phyloP scores from a whole-genome alignment of 352 stramenopile species.

The Phytophthora pseudosyringae region DNA sequence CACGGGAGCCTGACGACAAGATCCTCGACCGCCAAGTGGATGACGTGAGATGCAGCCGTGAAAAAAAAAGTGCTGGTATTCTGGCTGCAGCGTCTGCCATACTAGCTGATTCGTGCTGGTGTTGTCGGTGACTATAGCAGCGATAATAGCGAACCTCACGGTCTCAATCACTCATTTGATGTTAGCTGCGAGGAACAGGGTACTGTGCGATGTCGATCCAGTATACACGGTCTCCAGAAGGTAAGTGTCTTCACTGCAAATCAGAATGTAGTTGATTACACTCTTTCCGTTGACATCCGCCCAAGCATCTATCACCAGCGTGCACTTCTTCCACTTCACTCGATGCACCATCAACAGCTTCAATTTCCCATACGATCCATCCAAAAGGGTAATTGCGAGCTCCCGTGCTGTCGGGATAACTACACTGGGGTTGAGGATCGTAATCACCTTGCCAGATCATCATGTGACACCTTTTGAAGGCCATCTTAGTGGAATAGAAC shows the following conservation, averaged over 20 bases:
- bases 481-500: slow-evolving; percentile 12
- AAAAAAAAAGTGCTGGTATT: neutral
- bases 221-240: slow-evolving; percentile 14
- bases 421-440: neutral
- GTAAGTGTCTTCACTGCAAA: neutral
- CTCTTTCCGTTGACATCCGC: slow-evolving; percentile 9
- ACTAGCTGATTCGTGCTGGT: neutral
- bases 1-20: slow-evolving; percentile 2
- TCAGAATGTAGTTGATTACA: slow-evolving; percentile 10
- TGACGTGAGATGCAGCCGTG: slow-evolving; percentile 16
- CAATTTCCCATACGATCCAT: neutral
- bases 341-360: neutral
- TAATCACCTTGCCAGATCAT: neutral
- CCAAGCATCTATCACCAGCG: slow-evolving; percentile 4
- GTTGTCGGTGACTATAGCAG: slow-evolving; percentile 15
- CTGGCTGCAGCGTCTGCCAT: neutral
- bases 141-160: neutral
- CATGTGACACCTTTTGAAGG: slow-evolving; percentile 8
- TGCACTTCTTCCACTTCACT: neutral
- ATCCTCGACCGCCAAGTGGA: slow-evolving; percentile 19
- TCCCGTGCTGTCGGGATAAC: neutral
- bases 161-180: slow-evolving; percentile 1
- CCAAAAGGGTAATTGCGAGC: neutral
- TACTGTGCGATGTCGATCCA: neutral
- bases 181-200: neutral